Percentiles rank a stretch among this genome's conserved stretches.
Conservation (phyloP, 1,284 basidiomycete species). For the Ustilago curta region DNA sequence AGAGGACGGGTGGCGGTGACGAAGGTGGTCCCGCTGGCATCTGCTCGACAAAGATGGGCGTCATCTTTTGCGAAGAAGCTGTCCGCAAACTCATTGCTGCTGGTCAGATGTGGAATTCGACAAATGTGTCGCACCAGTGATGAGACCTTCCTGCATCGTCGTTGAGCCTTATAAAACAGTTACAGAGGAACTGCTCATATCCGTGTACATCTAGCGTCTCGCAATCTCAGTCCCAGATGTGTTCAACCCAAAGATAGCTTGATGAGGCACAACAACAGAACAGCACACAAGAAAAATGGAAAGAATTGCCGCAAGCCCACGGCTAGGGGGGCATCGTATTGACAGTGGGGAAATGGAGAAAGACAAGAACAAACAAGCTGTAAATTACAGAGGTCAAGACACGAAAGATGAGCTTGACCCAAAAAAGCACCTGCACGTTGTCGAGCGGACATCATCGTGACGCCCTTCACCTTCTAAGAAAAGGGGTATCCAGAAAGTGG, state of each 20-base stretch:
- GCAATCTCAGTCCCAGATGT: neutral
- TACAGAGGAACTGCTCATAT: neutral
- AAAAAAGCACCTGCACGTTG: constrained; percentile 20
- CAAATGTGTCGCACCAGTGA: too few species aligned
- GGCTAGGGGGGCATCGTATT: constrained; percentile 40
- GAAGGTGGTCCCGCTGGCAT: constrained; percentile 49
- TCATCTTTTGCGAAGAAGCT: constrained; percentile 56
- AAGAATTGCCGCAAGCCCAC: constrained; percentile 38
- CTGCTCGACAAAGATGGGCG: constrained; percentile 50
- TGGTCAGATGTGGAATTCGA: constrained; percentile 43
- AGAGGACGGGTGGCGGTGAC: constrained; percentile 46
- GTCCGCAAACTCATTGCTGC: constrained; percentile 54
- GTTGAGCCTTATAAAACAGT: too few species aligned
- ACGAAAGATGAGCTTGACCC: constrained; percentile 13
- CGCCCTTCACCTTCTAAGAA: constrained; percentile 17
- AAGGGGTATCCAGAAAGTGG: constrained; percentile 37
- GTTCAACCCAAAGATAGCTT: neutral
- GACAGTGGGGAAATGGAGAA: constrained; percentile 13
- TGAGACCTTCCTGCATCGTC: constrained; percentile 10
- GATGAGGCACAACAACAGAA: neutral
- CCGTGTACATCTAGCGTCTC: neutral
- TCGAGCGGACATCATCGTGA: neutral
- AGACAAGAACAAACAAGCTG: constrained; percentile 14
- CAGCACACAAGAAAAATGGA: neutral
- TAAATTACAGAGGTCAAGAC: constrained; percentile 38